Conservation (phyloP, 179 eudicot genomes). For the Heliamphora pulchella region DNA sequence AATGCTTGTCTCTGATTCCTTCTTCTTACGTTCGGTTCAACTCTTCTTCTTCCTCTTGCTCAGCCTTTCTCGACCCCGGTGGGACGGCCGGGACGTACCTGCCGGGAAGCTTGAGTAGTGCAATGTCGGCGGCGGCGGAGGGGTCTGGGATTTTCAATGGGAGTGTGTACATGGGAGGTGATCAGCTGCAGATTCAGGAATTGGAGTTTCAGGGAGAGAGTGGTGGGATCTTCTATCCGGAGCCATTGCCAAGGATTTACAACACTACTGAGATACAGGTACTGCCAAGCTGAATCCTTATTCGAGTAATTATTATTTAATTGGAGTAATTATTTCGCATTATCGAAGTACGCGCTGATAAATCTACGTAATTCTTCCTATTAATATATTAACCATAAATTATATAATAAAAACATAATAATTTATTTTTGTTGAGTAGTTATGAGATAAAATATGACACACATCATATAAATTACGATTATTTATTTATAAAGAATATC, state of each 20-base stretch:
- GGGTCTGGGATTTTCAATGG: slow-evolving; percentile 38
- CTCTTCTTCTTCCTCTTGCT: slow-evolving; percentile 19
- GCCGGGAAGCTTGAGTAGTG: slow-evolving; percentile 28
- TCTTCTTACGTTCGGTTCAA: slow-evolving; percentile 42
- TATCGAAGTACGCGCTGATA: too few species aligned
- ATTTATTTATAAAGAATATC: too few species aligned
- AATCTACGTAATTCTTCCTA: too few species aligned
- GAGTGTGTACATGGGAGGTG: slow-evolving; percentile 31
- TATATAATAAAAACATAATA: too few species aligned
- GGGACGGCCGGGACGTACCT: slow-evolving; percentile 27
- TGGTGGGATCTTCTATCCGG: slow-evolving; percentile 50
- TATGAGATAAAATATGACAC: too few species aligned
- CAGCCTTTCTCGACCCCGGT: slow-evolving; percentile 32
- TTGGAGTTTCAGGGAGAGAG: slow-evolving; percentile 55
- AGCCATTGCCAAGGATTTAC: slow-evolving; percentile 36
- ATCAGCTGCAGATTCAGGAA: slow-evolving; percentile 39
- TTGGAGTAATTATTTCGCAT: too few species aligned
- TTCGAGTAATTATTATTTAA: too few species aligned
- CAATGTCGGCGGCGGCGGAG: slow-evolving; percentile 17
- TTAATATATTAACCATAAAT: too few species aligned
- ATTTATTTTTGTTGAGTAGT: too few species aligned
- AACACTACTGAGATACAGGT: slow-evolving; percentile 72
- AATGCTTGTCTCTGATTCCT: slow-evolving; percentile 50
- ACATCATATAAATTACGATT: too few species aligned
- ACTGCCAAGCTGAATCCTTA: neutral